Percentiles rank a stretch among this genome's conserved stretches.
Conservation (phyloP, 2,329 filamentous ascomycete species). For the Penicillium sp. region DNA sequence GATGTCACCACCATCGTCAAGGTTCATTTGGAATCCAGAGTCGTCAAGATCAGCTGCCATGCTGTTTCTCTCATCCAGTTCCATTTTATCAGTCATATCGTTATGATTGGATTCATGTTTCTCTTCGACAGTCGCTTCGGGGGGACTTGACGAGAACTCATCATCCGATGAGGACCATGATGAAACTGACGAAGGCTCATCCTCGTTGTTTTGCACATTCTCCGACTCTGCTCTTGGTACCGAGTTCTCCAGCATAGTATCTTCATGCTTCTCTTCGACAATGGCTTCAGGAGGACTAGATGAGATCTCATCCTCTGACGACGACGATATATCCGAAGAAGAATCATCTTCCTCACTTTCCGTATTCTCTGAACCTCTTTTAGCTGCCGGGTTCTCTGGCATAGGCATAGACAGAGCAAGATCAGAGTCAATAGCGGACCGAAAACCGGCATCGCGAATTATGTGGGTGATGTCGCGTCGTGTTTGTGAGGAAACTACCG, state of each 20-base stretch:
- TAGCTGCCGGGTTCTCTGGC: not conserved
- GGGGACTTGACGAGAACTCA: conserved; percentile 18
- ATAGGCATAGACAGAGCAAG: not conserved
- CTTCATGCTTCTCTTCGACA: not conserved
- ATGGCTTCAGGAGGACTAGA: conserved; percentile 15
- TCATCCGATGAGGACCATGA: conserved; percentile 12
- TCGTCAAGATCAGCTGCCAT: conserved; percentile 1
- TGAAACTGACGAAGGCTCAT: not conserved
- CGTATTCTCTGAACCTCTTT: not conserved
- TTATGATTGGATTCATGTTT: not conserved
- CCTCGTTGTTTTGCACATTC: not conserved
- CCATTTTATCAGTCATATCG: not conserved
- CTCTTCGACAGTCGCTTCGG: not conserved
- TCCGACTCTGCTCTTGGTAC: not conserved
- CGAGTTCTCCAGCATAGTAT: not conserved
- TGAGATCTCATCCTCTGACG: conserved; percentile 14
- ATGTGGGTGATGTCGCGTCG: conserved; percentile 41
- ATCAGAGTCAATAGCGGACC: conserved; percentile 43
- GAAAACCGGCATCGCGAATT: conserved; percentile 49
- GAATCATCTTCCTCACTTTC: not conserved
- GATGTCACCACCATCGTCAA: conserved; percentile 6
- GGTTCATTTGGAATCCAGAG: not conserved
- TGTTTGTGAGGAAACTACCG: conserved; percentile 31
- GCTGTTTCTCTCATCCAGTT: not conserved
- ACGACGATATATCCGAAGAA: conserved; percentile 11